Conservation (phyloP, 306 rosid species). For the Cucurbita ficifolia region DNA sequence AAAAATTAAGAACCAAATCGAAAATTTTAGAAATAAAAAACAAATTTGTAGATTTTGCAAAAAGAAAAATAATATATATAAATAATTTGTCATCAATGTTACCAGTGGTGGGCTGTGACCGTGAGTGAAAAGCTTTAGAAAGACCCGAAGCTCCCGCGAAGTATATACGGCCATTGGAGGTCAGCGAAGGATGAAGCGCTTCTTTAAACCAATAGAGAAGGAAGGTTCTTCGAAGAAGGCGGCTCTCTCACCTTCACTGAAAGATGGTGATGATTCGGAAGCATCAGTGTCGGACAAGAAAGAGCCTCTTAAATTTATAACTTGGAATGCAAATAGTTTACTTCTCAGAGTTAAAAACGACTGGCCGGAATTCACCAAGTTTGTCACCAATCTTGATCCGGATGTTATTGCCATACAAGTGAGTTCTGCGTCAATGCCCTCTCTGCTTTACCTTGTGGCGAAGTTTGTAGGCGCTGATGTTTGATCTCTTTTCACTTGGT, state of each 20-base stretch:
- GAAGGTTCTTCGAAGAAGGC: constrained; percentile 56
- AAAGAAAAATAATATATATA: not conserved
- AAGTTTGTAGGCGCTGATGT: not conserved
- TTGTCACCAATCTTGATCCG: constrained; percentile 55
- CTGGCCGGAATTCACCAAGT: constrained; percentile 49
- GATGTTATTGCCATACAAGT: constrained; percentile 84
- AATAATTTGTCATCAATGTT: not conserved
- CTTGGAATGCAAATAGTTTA: constrained; percentile 97
- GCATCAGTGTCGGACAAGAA: constrained; percentile 20
- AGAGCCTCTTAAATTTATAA: constrained; percentile 68
- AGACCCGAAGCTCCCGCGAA: not conserved
- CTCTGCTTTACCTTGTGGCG: not conserved
- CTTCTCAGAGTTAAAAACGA: constrained; percentile 73
- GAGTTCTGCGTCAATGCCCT: not conserved
- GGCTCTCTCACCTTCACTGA: constrained; percentile 22
- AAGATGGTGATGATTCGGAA: constrained; percentile 11
- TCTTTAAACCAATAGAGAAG: constrained; percentile 58
- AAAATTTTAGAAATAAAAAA: no score
- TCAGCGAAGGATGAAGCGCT: constrained; percentile 49
- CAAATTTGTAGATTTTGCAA: not conserved
- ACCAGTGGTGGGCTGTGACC: not conserved
- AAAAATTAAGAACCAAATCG: no score
- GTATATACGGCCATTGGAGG: not conserved
- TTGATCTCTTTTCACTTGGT: not conserved
- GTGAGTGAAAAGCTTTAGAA: not conserved